phyloP scores from a whole-genome alignment of 2,329 filamentous ascomycete species.

The Aspergillus sp. region DNA sequence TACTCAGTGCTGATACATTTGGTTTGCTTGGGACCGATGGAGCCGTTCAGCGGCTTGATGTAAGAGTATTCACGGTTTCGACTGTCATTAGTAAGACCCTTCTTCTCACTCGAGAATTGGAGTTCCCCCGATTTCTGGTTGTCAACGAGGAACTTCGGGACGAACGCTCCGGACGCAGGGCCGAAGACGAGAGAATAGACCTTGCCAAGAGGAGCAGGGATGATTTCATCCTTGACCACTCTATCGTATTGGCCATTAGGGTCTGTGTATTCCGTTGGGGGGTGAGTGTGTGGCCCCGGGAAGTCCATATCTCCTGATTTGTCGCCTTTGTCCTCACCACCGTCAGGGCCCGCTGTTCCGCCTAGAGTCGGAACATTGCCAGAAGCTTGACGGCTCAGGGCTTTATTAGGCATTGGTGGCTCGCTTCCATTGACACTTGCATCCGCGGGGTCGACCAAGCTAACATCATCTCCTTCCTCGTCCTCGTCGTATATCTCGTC shows the following conservation, averaged over 20 bases:
- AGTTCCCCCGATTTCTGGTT: constrained; percentile 89
- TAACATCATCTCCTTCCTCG: constrained; percentile 49
- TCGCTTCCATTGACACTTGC: constrained; percentile 50
- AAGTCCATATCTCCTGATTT: constrained; percentile 55
- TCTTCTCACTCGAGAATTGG: constrained; percentile 72
- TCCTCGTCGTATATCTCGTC: constrained; percentile 52
- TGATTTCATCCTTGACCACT: constrained; percentile 72
- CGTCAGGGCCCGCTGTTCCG: constrained; percentile 31
- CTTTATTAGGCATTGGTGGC: constrained; percentile 39
- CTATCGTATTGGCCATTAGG: constrained; percentile 72
- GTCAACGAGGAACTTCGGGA: constrained; percentile 74
- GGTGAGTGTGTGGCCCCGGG: constrained; percentile 74
- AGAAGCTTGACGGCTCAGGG: constrained; percentile 64
- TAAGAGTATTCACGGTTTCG: constrained; percentile 71
- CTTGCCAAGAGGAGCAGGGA: constrained; percentile 82
- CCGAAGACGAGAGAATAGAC: constrained; percentile 87
- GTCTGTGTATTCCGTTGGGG: constrained; percentile 79
- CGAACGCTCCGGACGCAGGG: constrained; percentile 66
- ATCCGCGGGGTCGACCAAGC: constrained; percentile 41
- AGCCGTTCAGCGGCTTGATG: constrained; percentile 76
- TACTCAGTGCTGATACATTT: constrained; percentile 85
- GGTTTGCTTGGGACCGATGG: constrained; percentile 87
- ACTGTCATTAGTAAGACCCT: constrained; percentile 66
- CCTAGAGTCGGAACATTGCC: constrained; percentile 31
- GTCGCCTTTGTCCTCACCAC: constrained; percentile 39